Percentiles rank a stretch among this genome's conserved stretches.
Conservation (phyloP, 2,329 filamentous ascomycete species). For the Magnaporthiopsis rhizophila region DNA sequence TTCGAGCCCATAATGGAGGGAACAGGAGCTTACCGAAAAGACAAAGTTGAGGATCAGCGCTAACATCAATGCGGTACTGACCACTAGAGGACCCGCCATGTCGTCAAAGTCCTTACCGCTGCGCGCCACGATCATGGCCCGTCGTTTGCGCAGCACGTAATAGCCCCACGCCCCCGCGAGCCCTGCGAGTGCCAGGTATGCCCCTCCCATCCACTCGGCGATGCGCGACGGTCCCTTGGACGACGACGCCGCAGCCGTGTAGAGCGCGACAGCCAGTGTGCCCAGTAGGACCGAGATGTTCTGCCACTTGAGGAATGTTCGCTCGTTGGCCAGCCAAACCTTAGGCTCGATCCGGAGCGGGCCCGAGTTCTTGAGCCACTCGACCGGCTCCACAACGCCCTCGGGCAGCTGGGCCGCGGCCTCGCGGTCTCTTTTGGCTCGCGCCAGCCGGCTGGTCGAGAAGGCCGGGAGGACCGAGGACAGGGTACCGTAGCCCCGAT, state of each 20-base stretch:
- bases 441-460: constrained; percentile 70
- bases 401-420: constrained; percentile 58
- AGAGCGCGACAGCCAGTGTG: constrained; percentile 73
- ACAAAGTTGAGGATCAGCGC: constrained; percentile 82
- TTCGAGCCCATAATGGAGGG: too few species aligned
- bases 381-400: constrained; percentile 75
- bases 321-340: constrained; percentile 97
- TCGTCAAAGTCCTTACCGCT: constrained; percentile 94
- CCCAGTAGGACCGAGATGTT: constrained; percentile 87
- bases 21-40: constrained; percentile 59
- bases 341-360: constrained; percentile 92
- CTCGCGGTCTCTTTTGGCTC: constrained; percentile 38
- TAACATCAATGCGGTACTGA: constrained; percentile 69
- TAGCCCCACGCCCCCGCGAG: constrained; percentile 88
- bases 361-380: constrained; percentile 92
- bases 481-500: constrained; percentile 45
- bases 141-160: constrained; percentile 66
- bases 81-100: constrained; percentile 71
- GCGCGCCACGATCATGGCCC: constrained; percentile 71
- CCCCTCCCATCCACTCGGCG: constrained; percentile 69
- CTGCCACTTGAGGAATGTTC: constrained; percentile 98
- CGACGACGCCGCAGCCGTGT: constrained; percentile 66
- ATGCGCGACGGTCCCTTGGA: constrained; percentile 26
- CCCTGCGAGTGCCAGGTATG: constrained; percentile 72
- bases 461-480: constrained; percentile 74